Percentiles rank a stretch among this genome's conserved stretches.
Conservation (phyloP, 1,284 basidiomycete species). For the Leccinum solheimii region DNA sequence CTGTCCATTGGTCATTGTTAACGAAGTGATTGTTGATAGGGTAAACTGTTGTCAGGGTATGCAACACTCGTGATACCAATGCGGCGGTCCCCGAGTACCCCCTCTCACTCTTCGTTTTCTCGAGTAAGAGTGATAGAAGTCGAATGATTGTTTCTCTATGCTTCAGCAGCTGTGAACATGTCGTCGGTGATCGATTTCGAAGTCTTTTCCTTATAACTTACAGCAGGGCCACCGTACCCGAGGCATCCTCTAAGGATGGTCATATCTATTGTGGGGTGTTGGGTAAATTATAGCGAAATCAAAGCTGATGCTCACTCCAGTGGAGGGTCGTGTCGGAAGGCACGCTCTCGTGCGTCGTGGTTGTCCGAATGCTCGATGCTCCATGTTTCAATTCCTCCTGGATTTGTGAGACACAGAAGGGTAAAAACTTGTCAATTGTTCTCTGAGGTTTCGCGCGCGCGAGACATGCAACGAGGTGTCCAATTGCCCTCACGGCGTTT, state of each 20-base stretch:
- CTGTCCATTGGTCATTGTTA: conserved; percentile 82
- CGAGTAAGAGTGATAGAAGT: conserved; percentile 70
- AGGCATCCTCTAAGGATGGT: conserved; percentile 78
- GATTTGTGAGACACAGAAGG: conserved; percentile 80
- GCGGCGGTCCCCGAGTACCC: conserved; percentile 85
- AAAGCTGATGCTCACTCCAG: conserved; percentile 70
- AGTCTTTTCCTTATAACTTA: conserved; percentile 37
- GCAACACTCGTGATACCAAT: conserved; percentile 77
- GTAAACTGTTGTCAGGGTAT: conserved; percentile 79
- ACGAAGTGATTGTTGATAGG: conserved; percentile 82
- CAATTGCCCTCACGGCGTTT: conserved; percentile 88
- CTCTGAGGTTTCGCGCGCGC: conserved; percentile 78
- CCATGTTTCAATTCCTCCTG: conserved; percentile 87
- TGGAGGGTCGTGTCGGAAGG: conserved; percentile 92
- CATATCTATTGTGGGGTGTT: conserved; percentile 52
- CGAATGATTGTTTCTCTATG: conserved; percentile 71
- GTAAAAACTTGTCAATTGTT: conserved; percentile 80
- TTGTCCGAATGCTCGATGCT: conserved; percentile 89
- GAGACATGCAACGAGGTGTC: conserved; percentile 86
- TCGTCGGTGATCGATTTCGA: conserved; percentile 3
- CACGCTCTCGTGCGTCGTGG: conserved; percentile 78
- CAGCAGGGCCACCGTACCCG: conserved; percentile 66
- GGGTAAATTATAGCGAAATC: conserved; percentile 9
- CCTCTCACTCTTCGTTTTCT: conserved; percentile 86
- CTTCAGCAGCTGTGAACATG: conserved; percentile 57